Percentiles rank a stretch among this genome's conserved stretches.
These are phyloP conservation scores for Trichophyton mentagrophytes DNA, from an alignment of 2,329 filamentous ascomycete species.

Conservation along the genomic window DNA sequence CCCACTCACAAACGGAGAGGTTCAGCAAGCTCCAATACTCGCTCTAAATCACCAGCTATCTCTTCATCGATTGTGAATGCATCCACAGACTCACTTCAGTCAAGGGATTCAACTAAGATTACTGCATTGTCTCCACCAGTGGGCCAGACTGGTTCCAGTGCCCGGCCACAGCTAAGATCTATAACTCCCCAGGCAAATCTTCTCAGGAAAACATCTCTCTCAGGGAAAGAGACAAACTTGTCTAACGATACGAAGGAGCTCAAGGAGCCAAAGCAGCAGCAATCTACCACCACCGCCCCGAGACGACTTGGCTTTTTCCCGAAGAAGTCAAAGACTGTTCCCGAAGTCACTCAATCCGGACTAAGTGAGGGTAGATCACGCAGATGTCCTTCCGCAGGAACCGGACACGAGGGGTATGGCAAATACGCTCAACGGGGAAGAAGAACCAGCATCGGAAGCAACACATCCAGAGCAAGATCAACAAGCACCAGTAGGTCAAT, in stretches of 20 bases:
- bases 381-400: conserved; percentile 81
- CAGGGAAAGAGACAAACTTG: conserved; percentile 9
- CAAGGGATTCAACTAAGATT: conserved; percentile 21
- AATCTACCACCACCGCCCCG: conserved; percentile 21
- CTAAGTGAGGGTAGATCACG: conserved; percentile 29
- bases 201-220: conserved; percentile 17
- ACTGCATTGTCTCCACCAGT: conserved; percentile 14
- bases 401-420: conserved; percentile 63
- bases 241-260: conserved; percentile 12
- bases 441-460: conserved; percentile 31
- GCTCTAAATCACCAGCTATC: conserved; percentile 18
- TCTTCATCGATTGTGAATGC: conserved; percentile 23
- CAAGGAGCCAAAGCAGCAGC: conserved; percentile 23
- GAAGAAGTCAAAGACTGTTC: conserved; percentile 53
- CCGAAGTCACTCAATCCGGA: conserved; percentile 41
- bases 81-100: conserved; percentile 29
- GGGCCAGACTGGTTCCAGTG: neutral
- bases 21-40: conserved; percentile 30
- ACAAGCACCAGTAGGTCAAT: conserved; percentile 29
- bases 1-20: conserved; percentile 39
- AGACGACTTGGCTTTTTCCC: conserved; percentile 68
- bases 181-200: conserved; percentile 18
- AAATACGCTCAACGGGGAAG: conserved; percentile 36
- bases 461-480: conserved; percentile 28
- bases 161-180: conserved; percentile 16